Evolutionary conservation across 441 rosid species (phyloP).

Genomic region (Populus trichocarpa): DNA sequence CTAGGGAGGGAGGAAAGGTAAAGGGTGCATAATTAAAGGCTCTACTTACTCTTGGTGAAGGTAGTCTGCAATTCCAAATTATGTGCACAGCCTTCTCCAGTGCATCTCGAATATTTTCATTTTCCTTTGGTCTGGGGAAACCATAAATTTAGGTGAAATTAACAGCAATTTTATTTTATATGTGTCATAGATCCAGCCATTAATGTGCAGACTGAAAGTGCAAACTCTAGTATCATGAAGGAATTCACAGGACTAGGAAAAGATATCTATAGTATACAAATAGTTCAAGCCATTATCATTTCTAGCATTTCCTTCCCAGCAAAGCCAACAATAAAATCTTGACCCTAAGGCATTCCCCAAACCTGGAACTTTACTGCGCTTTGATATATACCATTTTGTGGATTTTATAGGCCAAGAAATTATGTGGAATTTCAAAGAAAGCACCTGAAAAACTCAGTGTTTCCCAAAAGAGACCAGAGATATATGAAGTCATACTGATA

Average conservation of each 20-base stretch:
- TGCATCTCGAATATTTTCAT: conserved; percentile 56
- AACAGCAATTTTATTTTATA: not conserved
- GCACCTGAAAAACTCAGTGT: too few relatives aligned
- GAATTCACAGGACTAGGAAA: not conserved
- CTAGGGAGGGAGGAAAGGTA: not conserved
- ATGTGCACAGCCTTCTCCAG: conserved; percentile 79
- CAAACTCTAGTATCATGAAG: not conserved
- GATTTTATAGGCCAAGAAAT: too few relatives aligned
- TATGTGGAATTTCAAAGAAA: too few relatives aligned
- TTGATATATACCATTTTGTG: not conserved
- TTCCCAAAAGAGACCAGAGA: too few relatives aligned
- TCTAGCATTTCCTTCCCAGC: not conserved
- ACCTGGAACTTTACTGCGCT: not conserved
- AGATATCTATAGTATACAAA: not conserved
- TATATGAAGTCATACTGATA: not conserved
- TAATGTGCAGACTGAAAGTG: not conserved
- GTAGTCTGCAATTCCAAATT: conserved; percentile 88
- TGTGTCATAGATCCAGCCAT: not conserved
- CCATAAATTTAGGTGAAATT: conserved; percentile 2
- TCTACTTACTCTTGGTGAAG: conserved; percentile 78
- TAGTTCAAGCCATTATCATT: not conserved
- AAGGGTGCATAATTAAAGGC: not conserved
- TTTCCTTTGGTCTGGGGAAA: conserved; percentile 65
- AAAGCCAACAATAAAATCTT: not conserved
- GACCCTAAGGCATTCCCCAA: not conserved